These are phyloP conservation scores for Globisporangium takayamanum DNA, from an alignment of 352 stramenopile species.

Conservation along the genomic window DNA sequence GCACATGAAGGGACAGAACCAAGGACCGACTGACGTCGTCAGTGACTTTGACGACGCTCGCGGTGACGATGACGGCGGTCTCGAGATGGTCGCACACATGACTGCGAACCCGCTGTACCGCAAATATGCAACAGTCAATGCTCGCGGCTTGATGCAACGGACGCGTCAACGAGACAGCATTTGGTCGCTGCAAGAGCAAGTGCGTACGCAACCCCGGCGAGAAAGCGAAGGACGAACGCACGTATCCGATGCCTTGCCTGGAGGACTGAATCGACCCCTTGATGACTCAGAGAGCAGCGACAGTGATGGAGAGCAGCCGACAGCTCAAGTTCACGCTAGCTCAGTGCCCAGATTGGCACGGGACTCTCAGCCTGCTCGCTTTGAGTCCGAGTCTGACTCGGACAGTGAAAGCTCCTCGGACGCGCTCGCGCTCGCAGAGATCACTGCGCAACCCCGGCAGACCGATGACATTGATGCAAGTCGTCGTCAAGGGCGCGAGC, in stretches of 20 bases:
- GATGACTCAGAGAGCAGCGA: no score
- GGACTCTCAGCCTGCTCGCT: no score
- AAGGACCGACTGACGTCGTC: slow-evolving; percentile 8
- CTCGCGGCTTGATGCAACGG: slow-evolving; percentile 24
- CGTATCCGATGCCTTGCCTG: not conserved
- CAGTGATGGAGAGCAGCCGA: no score
- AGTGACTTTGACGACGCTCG: slow-evolving; percentile 15
- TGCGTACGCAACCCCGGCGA: slow-evolving; percentile 14
- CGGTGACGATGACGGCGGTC: slow-evolving; percentile 36
- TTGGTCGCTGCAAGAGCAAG: slow-evolving; percentile 35
- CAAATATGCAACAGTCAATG: slow-evolving; percentile 33
- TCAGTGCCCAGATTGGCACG: no score
- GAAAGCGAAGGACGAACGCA: not conserved
- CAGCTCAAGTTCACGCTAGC: no score
- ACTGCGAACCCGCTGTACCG: slow-evolving; percentile 56
- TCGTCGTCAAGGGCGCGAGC: not conserved
- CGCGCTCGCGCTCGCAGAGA: slow-evolving; percentile 12
- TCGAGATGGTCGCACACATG: slow-evolving; percentile 66
- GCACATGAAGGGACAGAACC: slow-evolving; percentile 12
- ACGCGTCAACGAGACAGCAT: slow-evolving; percentile 44
- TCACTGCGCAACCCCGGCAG: slow-evolving; percentile 19
- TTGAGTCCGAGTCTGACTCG: not conserved
- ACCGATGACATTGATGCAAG: slow-evolving; percentile 9
- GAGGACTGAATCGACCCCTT: not conserved
- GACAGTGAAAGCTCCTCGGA: not conserved